Base-by-base conservation (phyloP, 2,329 filamentous ascomycete species). In the Curvularia lunata region DNA sequence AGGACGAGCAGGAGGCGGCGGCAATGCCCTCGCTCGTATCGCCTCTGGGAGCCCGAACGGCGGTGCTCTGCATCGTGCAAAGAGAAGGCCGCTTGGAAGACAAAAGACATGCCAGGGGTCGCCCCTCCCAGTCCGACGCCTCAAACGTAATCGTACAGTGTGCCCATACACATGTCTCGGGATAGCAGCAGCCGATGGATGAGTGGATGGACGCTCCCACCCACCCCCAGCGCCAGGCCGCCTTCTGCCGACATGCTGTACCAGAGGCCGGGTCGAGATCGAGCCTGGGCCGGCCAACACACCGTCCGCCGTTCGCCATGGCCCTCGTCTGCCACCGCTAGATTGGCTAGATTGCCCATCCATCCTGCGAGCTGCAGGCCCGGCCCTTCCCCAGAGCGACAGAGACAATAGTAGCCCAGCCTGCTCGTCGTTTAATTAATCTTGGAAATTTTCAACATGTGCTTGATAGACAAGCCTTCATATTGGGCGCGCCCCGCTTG, bases 201-300 rank as follows among this genome's bases (percentile, higher is more conserved):
- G 28, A 41, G 46, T 38, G 49, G 32, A 28, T 19, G 42, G 27
- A 30, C 9, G 7, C 1, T 12, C 4, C 18, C 42, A 46, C 25
- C 3, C 27, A 28, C 8, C 16, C 16, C 41, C 10, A 1, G 9
- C 5, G 19, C 5, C 21, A 7, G 7, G 6, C 42, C 43, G n/a
- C 27, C 7, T 56, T 59, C 51, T 66, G 57, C 62, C 62, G 63
- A 58, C 40, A 25, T 25, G n/a, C n/a, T n/a, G n/a, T n/a, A 42
- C 40, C 51, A 54, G 37, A 30, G 55, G 43, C 63, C 64, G 64
- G 62, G 63, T 64, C 61, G 48, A 53, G 53, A 59, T 23, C 34
- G 32, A 32, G 48, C 32, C 40, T 64, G 62, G 53, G 59, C 63
- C 63, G 63, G 56, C 54, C 41, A 51, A 45, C 32, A 54, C 54